These are phyloP conservation scores for Annulohypoxylon stygium DNA, from an alignment of 495 filamentous ascomycete species.

Conservation along the genomic window DNA sequence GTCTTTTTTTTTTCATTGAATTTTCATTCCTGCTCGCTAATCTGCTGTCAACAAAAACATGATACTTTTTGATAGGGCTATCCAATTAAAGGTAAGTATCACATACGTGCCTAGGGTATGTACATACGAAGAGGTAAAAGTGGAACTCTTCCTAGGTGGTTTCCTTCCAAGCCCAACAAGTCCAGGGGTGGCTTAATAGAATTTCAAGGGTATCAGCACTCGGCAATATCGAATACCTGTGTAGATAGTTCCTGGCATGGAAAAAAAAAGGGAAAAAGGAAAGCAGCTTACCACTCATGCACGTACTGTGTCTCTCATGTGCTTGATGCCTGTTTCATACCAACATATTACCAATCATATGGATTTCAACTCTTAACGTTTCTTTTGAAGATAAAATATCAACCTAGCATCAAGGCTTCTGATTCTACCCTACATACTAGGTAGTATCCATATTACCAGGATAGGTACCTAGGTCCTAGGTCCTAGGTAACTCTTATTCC, in stretches of 20 bases:
- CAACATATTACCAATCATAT: too few relatives aligned
- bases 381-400: not conserved
- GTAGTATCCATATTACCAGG: too few relatives aligned
- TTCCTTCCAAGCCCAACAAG: slow-evolving; percentile 4
- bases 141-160: not conserved
- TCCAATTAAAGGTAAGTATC: slow-evolving; percentile 28
- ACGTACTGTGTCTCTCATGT: not conserved
- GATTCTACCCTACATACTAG: slow-evolving; percentile 24
- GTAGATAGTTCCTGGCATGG: too few relatives aligned
- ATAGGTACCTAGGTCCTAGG: slow-evolving; percentile 8
- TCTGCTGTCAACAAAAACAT: slow-evolving; percentile 19
- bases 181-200: slow-evolving; percentile 13
- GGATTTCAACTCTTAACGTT: not conserved
- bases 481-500: not conserved
- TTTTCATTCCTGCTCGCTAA: not conserved
- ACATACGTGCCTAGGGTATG: not conserved
- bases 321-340: too few relatives aligned
- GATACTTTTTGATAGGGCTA: slow-evolving; percentile 38
- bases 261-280: not conserved
- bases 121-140: slow-evolving; percentile 16
- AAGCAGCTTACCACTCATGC: not conserved
- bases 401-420: not conserved
- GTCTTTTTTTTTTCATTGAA: not conserved
- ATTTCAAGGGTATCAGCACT: not conserved
- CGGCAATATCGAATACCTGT: too few relatives aligned